These are phyloP conservation scores for Eucalyptus cladocalyx DNA, from an alignment of 345 rosid species.

Conservation along the genomic window DNA sequence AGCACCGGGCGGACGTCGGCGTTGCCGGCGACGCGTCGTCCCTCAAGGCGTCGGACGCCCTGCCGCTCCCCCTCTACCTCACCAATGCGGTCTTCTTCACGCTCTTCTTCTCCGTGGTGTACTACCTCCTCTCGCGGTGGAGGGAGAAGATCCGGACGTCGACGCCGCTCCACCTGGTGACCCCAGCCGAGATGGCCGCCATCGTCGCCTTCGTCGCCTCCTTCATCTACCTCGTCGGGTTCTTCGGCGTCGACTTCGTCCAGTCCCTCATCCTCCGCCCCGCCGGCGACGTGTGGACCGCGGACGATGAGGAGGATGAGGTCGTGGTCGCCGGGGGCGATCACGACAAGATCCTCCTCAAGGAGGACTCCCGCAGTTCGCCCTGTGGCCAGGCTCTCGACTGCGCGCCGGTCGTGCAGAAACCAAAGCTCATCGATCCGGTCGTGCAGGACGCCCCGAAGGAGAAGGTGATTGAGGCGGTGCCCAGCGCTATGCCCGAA, in stretches of 20 bases:
- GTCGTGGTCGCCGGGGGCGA: not conserved
- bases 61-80: constrained; percentile 35
- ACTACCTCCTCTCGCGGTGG: constrained; percentile 59
- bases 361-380: constrained; percentile 16
- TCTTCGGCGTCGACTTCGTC: constrained; percentile 60
- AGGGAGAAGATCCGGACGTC: constrained; percentile 64
- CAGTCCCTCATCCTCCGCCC: constrained; percentile 44
- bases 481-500: not conserved
- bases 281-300: constrained; percentile 33
- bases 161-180: constrained; percentile 47
- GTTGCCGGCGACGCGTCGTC: not conserved
- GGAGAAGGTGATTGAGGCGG: not conserved
- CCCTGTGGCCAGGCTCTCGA: constrained; percentile 47
- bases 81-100: constrained; percentile 55
- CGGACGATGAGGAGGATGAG: constrained; percentile 30
- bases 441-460: not conserved
- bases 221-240: constrained; percentile 44
- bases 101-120: constrained; percentile 52
- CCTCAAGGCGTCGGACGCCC: constrained; percentile 32
- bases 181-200: constrained; percentile 44
- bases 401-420: not conserved
- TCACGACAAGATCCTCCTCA: constrained; percentile 1
- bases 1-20: not conserved
- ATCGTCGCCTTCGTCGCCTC: constrained; percentile 41
- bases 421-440: not conserved